Evolutionary conservation across 495 filamentous ascomycete genomes (phyloP).

Genomic region (Hypoxylon cercidicola): DNA sequence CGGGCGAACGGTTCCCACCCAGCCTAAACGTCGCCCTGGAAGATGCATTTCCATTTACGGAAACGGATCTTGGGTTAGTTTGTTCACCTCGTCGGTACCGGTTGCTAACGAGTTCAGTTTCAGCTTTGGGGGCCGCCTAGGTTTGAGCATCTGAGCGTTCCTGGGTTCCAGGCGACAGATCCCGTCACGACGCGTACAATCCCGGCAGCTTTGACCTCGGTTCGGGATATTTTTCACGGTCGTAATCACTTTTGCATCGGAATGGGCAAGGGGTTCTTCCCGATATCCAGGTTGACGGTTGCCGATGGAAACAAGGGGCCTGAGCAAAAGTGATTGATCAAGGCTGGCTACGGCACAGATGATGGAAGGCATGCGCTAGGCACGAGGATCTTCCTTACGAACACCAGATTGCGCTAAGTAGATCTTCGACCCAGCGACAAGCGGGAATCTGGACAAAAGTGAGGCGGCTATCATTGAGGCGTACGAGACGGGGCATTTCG

Average conservation of each 20-base stretch:
- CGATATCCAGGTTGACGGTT: slow-evolving; percentile 41
- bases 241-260: slow-evolving; percentile 11
- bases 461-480: slow-evolving; percentile 26
- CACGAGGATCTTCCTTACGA: slow-evolving; percentile 32
- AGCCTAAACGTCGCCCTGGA: slow-evolving; percentile 28
- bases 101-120: slow-evolving; percentile 25
- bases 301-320: slow-evolving; percentile 32
- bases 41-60: slow-evolving; percentile 30
- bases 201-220: slow-evolving; percentile 20
- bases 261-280: slow-evolving; percentile 17
- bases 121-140: slow-evolving; percentile 13
- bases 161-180: slow-evolving; percentile 26
- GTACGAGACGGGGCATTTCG: slow-evolving; percentile 19
- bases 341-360: slow-evolving; percentile 32
- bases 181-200: slow-evolving; percentile 28
- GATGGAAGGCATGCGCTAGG: slow-evolving; percentile 33
- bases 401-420: slow-evolving; percentile 31
- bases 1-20: slow-evolving; percentile 40
- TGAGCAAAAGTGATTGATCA: slow-evolving; percentile 21
- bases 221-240: slow-evolving; percentile 36
- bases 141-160: slow-evolving; percentile 25
- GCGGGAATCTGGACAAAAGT: slow-evolving; percentile 20
- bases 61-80: slow-evolving; percentile 27
- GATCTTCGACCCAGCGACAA: slow-evolving; percentile 32
- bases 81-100: slow-evolving; percentile 23